A percentile compares a stretch with the other conserved stretches of the same genome.
These are phyloP conservation scores for Trichoderma sp. DNA, from an alignment of 2,329 filamentous ascomycete species.

Conservation along the genomic window DNA sequence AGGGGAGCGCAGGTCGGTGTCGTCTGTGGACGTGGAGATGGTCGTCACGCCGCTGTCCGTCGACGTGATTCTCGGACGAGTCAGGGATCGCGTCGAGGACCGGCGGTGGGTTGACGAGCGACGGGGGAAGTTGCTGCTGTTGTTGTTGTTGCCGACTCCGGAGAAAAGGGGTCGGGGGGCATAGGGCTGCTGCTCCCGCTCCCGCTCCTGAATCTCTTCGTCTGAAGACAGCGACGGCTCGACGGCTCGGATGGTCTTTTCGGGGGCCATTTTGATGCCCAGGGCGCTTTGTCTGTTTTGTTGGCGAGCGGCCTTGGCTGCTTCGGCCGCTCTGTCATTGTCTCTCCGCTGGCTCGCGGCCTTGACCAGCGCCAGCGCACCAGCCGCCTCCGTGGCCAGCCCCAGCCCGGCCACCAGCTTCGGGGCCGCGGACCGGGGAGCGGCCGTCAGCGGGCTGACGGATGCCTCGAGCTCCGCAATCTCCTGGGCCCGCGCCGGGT, in stretches of 20 bases:
- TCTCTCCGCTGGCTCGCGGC: constrained; percentile 4
- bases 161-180: not conserved
- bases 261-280: not conserved
- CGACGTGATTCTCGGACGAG: constrained; percentile 36
- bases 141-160: not conserved
- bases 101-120: constrained; percentile 18
- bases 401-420: constrained; percentile 23
- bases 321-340: not conserved
- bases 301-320: not conserved
- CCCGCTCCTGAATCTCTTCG: constrained; percentile 19
- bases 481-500: constrained; percentile 38
- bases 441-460: constrained; percentile 26
- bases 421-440: constrained; percentile 21
- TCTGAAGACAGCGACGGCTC: constrained; percentile 26
- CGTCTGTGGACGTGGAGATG: constrained; percentile 39
- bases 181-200: constrained; percentile 21
- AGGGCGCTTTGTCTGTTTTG: not conserved
- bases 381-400: constrained; percentile 11
- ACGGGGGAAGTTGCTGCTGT: constrained; percentile 25
- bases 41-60: constrained; percentile 41
- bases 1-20: constrained; percentile 24
- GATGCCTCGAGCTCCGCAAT: constrained; percentile 36
- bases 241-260: constrained; percentile 26
- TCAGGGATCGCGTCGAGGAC: constrained; percentile 32
- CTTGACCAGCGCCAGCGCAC: constrained; percentile 10